Percentiles rank a stretch among this genome's conserved stretches.
Evolutionary conservation across 2,329 filamentous ascomycete genomes (phyloP).

Genomic region (Ophidiomyces ophidiicola): DNA sequence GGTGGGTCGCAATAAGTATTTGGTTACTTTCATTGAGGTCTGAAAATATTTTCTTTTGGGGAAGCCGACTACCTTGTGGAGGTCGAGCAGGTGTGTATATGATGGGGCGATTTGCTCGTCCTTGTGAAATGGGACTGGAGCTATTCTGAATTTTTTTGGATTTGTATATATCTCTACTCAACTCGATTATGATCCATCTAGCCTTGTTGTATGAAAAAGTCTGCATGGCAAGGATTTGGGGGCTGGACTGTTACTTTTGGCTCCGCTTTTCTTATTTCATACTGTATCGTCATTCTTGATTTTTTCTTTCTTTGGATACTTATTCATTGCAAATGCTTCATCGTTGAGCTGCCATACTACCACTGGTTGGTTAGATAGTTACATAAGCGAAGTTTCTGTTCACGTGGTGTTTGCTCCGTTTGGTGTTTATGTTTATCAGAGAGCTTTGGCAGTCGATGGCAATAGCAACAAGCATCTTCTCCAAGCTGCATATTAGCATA

Average conservation of each 20-base stretch:
- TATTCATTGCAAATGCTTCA: slow-evolving; percentile 10
- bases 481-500: background rate
- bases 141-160: slow-evolving; percentile 1
- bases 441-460: background rate
- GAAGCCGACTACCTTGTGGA: background rate
- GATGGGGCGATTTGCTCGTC: slow-evolving; percentile 7
- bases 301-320: slow-evolving; percentile 4
- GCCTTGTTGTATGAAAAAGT: slow-evolving; percentile 10
- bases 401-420: slow-evolving; percentile 8
- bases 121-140: slow-evolving; percentile 4
- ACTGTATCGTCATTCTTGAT: slow-evolving; percentile 21
- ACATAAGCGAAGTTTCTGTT: background rate
- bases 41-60: background rate
- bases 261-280: slow-evolving; percentile 16
- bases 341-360: slow-evolving; percentile 17
- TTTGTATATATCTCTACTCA: slow-evolving; percentile 16
- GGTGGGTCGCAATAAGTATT: background rate
- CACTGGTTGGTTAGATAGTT: background rate
- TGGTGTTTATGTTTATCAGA: slow-evolving; percentile 7
- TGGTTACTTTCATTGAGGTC: background rate
- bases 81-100: background rate
- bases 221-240: slow-evolving; percentile 10
- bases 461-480: background rate
- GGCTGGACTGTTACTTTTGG: background rate
- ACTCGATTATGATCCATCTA: slow-evolving; percentile 11